Evolutionary conservation across 371 early-diverging fungal genomes (phyloP), one percentile per base, ranked within the genome.

Genomic region (Actinomucor elegans): DNA sequence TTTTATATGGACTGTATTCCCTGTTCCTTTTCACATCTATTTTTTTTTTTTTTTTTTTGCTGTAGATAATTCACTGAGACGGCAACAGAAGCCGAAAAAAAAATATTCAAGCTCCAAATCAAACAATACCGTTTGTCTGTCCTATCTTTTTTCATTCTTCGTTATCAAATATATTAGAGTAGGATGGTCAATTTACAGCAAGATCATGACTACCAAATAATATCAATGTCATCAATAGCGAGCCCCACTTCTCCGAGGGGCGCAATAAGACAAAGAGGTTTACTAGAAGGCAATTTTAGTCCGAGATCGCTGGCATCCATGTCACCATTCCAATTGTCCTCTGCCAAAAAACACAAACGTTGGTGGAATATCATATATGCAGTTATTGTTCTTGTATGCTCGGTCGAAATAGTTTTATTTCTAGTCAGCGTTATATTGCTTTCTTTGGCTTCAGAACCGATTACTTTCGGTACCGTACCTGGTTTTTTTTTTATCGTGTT

Each of bases 401-500:
- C 11, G 12, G 14, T 53, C 0, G 63, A 63, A 28, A 11, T 52
- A 20, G 35, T 54, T 15, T 18, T 57, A 11, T 49, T 57, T 15
- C 5, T 63, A 5, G 18, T 40, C 2, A 43, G 47, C 14, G 37
- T 23, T 10, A 32, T 26, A 4, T 14, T 56, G 10, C 18, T 65
- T 24, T 11, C 44, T 4, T 32, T 21, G 4, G 40, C 56, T 15
- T n/a, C 46, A 20, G 43, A 49, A 29, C 52, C 59, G 28, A 31
- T 61, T 46, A 37, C 42, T 0, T 66, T 61, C 34, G 33, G 60
- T 57, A 57, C 23, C n/a, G n/a, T n/a, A n/a, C n/a, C n/a, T n/a
- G n/a, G n/a, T n/a, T n/a, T n/a, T n/a, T n/a, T n/a, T n/a, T n/a
- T n/a, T n/a, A n/a, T n/a, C n/a, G n/a, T n/a, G n/a, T n/a, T n/a